Conservation (phyloP, 2,329 filamentous ascomycete species). For the Penicillium sp. region DNA sequence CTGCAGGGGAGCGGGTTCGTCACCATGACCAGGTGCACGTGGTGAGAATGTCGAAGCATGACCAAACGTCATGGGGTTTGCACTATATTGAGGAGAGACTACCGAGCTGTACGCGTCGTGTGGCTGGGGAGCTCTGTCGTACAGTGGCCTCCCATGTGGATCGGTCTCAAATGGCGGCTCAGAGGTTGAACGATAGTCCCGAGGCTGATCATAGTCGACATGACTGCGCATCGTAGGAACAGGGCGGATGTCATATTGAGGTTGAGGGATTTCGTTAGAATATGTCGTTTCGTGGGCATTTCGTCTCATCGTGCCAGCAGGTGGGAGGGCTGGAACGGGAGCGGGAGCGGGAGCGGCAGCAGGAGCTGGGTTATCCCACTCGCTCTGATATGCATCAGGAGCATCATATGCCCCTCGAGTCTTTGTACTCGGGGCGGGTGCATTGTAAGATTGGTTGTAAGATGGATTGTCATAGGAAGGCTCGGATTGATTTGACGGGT, state of each 20-base stretch:
- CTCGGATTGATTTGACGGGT: constrained; percentile 75
- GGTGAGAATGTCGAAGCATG: constrained; percentile 30
- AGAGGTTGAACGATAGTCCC: constrained; percentile 32
- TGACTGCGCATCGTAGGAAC: constrained; percentile 31
- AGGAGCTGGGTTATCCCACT: constrained; percentile 31
- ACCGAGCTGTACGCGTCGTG: constrained; percentile 31
- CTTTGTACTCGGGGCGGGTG: constrained; percentile 31
- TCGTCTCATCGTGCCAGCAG: constrained; percentile 24
- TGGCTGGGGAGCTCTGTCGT: constrained; percentile 25
- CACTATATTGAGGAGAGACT: constrained; percentile 34
- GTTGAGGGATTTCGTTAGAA: constrained; percentile 27
- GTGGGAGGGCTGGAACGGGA: constrained; percentile 28
- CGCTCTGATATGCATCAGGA: constrained; percentile 38
- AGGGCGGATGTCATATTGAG: constrained; percentile 33
- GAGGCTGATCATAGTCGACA: constrained; percentile 34
- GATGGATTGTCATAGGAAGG: constrained; percentile 56
- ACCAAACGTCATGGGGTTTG: constrained; percentile 32
- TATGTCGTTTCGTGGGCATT: constrained; percentile 33
- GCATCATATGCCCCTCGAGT: constrained; percentile 37
- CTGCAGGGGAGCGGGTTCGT: constrained; percentile 30
- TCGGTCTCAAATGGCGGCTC: constrained; percentile 28
- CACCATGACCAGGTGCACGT: constrained; percentile 24
- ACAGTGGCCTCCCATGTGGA: constrained; percentile 21
- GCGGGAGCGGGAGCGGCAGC: constrained; percentile 24
- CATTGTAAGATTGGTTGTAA: constrained; percentile 49